Evolutionary conservation across 2,329 filamentous ascomycete species (phyloP), one percentile per base, ranked within the genome.

Genomic region (Clarireedia hainanense): DNA sequence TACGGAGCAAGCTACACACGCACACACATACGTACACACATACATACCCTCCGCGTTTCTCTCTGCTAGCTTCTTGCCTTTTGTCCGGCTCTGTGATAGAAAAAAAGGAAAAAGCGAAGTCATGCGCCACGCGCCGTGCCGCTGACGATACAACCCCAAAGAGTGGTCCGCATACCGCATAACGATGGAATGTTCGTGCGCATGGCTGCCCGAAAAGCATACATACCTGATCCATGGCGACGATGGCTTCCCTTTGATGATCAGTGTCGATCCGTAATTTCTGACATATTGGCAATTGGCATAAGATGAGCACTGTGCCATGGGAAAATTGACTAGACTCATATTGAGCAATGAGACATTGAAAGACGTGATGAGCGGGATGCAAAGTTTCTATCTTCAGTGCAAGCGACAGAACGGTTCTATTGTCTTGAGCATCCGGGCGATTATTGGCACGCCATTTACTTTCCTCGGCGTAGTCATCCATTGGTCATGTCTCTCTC

Each of bases 161-260:
- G 52, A 51, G 37, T 56, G 40, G 46, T 52, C 40, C 55, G 43
- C 42, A 54, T 55, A 58, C 40, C 55, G 43, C 42, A 54, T 55
- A 58, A 39, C 46, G 50, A 55, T 64, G 24, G 51, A 50, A 57
- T 34, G 30, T 34, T 34, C 59, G 58, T 60, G 58, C 53, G 62
- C 63, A 65, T 66, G 23, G 64, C 65, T 60, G 63, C 65, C 65
- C 58, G 64, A 66, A 60, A 61, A 26, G 54, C 57, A 61, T 60
- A 47, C 45, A 60, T 66, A 64, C 64, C 63, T 65, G 59, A 65
- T 57, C 50, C 47, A 46, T 37, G 54, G 52, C 45, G 54, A 57
- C 52, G 51, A 56, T 43, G 49, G 50, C 46, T 50, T 52, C 24
- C 50, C 36, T 55, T 43, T 45, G 56, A 45, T 40, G 30, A 39